Conservation (phyloP, 305 asterid species). For the Plantago coronopus region DNA sequence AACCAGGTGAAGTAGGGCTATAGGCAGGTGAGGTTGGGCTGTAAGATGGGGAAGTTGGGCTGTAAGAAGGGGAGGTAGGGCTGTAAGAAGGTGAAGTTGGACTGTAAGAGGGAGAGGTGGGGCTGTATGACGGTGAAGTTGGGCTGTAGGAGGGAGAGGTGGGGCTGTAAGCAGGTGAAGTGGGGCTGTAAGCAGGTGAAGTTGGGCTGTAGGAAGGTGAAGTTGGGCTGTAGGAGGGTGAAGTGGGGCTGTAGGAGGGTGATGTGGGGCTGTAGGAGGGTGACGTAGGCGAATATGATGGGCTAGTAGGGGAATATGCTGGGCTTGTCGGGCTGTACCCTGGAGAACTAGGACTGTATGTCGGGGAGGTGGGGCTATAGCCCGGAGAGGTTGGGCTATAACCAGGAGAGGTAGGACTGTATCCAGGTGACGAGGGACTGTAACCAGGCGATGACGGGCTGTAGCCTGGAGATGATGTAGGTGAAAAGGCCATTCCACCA, state of each 20-base stretch:
- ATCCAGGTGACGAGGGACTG: slow-evolving; percentile 79
- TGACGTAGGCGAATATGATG: slow-evolving; percentile 73
- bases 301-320: slow-evolving; percentile 79
- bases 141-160: slow-evolving; percentile 87
- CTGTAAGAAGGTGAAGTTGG: slow-evolving; percentile 73
- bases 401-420: slow-evolving; percentile 82
- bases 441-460: slow-evolving; percentile 78
- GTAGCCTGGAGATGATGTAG: slow-evolving; percentile 75
- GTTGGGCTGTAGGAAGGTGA: slow-evolving; percentile 65
- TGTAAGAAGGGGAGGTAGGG: slow-evolving; percentile 78
- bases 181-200: slow-evolving; percentile 70
- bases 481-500: slow-evolving; percentile 83
- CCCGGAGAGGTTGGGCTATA: slow-evolving; percentile 67
- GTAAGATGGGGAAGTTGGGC: slow-evolving; percentile 78
- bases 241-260: slow-evolving; percentile 71
- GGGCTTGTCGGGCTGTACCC: slow-evolving; percentile 78
- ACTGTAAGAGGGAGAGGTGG: slow-evolving; percentile 72
- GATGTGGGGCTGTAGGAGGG: slow-evolving; percentile 73
- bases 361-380: slow-evolving; percentile 80
- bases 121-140: slow-evolving; percentile 72
- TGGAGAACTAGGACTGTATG: slow-evolving; percentile 81
- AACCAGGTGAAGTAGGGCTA: slow-evolving; percentile 73
- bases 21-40: slow-evolving; percentile 74
- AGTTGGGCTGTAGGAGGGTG: slow-evolving; percentile 83
- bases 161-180: slow-evolving; percentile 76